Percentiles rank a stretch among this genome's conserved stretches.
These are phyloP conservation scores for Cokeromyces recurvatus DNA, from an alignment of 371 early-diverging fungal genomes.

Conservation along the genomic window DNA sequence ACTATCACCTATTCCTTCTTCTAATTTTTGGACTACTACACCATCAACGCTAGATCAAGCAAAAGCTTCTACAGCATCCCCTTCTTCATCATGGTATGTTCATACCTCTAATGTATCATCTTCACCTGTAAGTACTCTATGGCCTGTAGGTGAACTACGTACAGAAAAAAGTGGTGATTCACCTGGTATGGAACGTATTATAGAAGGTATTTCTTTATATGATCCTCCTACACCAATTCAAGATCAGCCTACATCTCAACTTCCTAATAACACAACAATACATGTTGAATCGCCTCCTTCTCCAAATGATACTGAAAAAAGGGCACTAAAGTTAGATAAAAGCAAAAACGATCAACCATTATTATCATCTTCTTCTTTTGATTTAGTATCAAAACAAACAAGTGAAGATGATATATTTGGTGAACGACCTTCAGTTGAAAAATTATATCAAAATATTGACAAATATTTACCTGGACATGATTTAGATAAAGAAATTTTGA, in stretches of 20 bases:
- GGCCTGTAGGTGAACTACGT: conserved; percentile 8
- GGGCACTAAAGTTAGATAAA: no score
- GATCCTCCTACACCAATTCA: conserved; percentile 17
- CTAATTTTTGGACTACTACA: conserved; percentile 5
- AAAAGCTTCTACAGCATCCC: neutral
- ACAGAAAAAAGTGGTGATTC: neutral
- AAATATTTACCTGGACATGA: conserved; percentile 73
- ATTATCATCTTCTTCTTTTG: no score
- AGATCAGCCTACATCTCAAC: neutral
- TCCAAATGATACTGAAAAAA: conserved; percentile 7
- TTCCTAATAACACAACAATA: neutral
- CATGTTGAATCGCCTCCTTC: conserved; percentile 11
- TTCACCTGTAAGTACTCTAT: neutral
- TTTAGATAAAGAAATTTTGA: conserved; percentile 54
- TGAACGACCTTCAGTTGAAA: conserved; percentile 64
- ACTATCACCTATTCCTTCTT: neutral
- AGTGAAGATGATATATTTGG: neutral
- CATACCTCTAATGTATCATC: neutral
- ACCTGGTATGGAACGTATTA: neutral
- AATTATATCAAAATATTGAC: conserved; percentile 62
- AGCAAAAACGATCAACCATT: no score
- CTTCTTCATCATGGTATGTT: conserved; percentile 2
- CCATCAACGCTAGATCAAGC: neutral
- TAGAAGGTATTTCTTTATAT: conserved; percentile 13
- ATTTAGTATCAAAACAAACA: no score